These are phyloP conservation scores for Ramaria rubella DNA, from an alignment of 768 basidiomycete genomes.

Conservation along the genomic window DNA sequence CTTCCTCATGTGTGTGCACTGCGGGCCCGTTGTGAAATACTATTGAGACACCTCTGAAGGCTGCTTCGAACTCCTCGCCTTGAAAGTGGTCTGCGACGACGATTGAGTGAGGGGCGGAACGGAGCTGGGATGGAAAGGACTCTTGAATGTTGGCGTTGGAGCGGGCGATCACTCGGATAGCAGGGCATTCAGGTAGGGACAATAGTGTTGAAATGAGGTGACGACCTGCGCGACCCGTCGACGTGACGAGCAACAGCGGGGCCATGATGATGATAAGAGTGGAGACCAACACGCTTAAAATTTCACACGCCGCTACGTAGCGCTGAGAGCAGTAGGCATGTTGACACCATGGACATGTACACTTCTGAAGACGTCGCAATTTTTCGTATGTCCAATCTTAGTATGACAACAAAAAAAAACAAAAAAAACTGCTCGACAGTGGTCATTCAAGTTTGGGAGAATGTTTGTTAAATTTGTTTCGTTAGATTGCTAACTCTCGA, in stretches of 20 bases:
- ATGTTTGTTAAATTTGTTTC: too few species aligned
- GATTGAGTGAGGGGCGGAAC: constrained; percentile 8
- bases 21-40: constrained; percentile 26
- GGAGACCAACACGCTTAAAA: not conserved
- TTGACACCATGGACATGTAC: too few species aligned
- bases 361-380: too few species aligned
- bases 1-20: constrained; percentile 23
- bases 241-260: not conserved
- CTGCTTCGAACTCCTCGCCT: constrained; percentile 17
- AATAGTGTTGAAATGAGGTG: not conserved
- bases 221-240: not conserved
- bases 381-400: too few species aligned
- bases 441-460: too few species aligned
- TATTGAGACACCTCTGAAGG: constrained; percentile 19
- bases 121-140: not conserved
- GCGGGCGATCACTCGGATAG: not conserved
- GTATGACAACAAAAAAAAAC: too few species aligned
- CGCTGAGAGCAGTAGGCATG: too few species aligned
- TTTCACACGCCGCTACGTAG: not conserved
- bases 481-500: not conserved
- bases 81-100: constrained; percentile 22
- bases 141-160: not conserved
- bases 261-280: not conserved
- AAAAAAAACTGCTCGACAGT: too few species aligned
- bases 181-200: not conserved